Percentiles rank a stretch among this genome's conserved stretches.
Evolutionary conservation across 202 grass and related monocot species (phyloP).

Genomic region (Saccharum hybrid): DNA sequence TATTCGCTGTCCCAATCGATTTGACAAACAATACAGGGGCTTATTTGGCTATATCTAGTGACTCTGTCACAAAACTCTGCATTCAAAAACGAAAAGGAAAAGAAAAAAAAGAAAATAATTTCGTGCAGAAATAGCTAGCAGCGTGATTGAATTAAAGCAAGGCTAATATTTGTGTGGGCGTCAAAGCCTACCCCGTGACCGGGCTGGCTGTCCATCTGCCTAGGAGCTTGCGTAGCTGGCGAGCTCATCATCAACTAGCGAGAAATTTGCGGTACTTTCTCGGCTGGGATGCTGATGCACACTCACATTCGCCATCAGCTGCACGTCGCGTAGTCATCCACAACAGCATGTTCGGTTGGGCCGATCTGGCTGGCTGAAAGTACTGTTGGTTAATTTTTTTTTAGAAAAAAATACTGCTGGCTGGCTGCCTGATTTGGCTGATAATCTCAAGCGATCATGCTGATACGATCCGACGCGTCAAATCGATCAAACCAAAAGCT

Average conservation of each 20-base stretch:
- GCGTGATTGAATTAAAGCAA: background rate
- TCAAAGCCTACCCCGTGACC: slow-evolving; percentile 36
- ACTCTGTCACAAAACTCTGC: background rate
- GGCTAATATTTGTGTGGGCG: slow-evolving; percentile 9
- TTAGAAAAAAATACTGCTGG: no score
- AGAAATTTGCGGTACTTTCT: background rate
- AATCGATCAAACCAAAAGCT: slow-evolving; percentile 1
- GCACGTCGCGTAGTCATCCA: background rate
- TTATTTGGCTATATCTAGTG: background rate
- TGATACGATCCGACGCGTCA: background rate
- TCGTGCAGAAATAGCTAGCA: background rate
- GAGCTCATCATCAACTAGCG: slow-evolving; percentile 11
- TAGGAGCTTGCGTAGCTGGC: slow-evolving; percentile 27
- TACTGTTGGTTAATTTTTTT: no score
- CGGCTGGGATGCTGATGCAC: background rate
- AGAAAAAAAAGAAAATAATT: no score
- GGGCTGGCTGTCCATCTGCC: background rate
- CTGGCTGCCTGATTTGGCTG: no score
- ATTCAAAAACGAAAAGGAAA: background rate
- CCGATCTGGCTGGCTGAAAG: no score
- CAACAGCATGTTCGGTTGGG: no score
- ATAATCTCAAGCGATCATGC: no score
- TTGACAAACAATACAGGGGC: background rate
- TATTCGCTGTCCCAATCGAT: background rate
- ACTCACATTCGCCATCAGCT: background rate